Percentiles rank a stretch among this genome's conserved stretches.
These are phyloP conservation scores for Magnolia officinalis DNA, from an alignment of 164 flowering plant genomes.

Conservation along the genomic window DNA sequence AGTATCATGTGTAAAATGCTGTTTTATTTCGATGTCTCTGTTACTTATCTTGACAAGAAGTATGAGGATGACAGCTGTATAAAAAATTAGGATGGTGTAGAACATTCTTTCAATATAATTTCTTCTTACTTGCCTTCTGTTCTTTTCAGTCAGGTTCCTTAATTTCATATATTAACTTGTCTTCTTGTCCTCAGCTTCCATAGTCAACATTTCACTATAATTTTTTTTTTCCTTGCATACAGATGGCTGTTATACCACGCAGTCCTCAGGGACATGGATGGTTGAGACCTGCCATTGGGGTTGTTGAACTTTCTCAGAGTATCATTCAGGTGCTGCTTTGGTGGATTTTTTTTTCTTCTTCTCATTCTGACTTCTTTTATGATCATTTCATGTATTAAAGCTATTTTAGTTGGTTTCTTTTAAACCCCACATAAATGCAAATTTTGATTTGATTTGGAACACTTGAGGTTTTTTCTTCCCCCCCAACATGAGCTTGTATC, in stretches of 20 bases:
- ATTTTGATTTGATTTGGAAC: no score
- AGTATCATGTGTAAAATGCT: no score
- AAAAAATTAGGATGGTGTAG: background rate
- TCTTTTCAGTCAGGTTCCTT: background rate
- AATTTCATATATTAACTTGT: background rate
- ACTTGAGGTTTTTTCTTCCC: no score
- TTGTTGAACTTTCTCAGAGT: conserved; percentile 73
- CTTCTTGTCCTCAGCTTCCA: background rate
- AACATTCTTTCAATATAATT: background rate
- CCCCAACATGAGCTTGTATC: no score
- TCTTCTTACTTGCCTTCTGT: background rate
- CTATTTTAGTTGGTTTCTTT: no score
- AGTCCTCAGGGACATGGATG: conserved; percentile 74
- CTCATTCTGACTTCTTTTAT: background rate
- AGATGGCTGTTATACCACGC: conserved; percentile 94
- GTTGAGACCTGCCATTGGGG: conserved; percentile 83
- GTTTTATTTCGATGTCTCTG: no score
- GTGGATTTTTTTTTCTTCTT: background rate
- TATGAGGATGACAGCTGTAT: background rate
- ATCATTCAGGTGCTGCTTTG: conserved; percentile 56
- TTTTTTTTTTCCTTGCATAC: conserved; percentile 8
- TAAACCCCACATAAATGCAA: no score
- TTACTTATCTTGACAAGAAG: no score
- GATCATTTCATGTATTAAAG: no score
- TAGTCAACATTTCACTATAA: background rate